A percentile compares a stretch with the other conserved stretches of the same genome.
Evolutionary conservation across 2,329 filamentous ascomycete species (phyloP).

Genomic region (Pseudocercospora ulei): DNA sequence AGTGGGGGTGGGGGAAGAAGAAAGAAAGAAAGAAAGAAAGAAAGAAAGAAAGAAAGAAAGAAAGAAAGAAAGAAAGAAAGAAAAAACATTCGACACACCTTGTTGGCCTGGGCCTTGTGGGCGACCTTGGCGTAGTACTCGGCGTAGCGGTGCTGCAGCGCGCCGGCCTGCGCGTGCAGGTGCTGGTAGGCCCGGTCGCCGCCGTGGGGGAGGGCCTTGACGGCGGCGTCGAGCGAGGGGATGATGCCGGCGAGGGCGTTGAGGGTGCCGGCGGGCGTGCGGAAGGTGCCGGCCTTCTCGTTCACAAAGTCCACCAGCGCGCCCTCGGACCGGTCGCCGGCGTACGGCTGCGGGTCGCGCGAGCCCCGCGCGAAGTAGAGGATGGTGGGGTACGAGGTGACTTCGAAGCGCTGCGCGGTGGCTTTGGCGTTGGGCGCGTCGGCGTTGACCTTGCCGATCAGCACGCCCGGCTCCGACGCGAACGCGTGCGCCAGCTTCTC

Average conservation of each 20-base stretch:
- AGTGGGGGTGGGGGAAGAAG: too few species aligned
- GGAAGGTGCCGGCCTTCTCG: slow-evolving; percentile 77
- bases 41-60: too few species aligned
- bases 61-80: too few species aligned
- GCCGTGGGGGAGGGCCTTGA: slow-evolving; percentile 56
- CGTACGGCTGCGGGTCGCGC: slow-evolving; percentile 61
- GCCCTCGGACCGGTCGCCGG: slow-evolving; percentile 63
- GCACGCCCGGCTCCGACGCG: slow-evolving; percentile 61
- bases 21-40: too few species aligned
- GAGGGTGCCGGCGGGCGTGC: slow-evolving; percentile 68
- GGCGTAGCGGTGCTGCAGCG: slow-evolving; percentile 68
- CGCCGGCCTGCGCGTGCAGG: slow-evolving; percentile 59
- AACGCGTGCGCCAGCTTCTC: slow-evolving; percentile 79
- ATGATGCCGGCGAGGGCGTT: slow-evolving; percentile 73
- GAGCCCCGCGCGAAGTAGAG: slow-evolving; percentile 91
- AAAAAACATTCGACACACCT: too few species aligned
- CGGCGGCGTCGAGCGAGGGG: slow-evolving; percentile 63
- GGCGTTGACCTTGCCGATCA: slow-evolving; percentile 92
- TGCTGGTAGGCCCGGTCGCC: slow-evolving; percentile 60
- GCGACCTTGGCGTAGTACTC: slow-evolving; percentile 86
- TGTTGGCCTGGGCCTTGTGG: slow-evolving; percentile 69
- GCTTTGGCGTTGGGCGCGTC: slow-evolving; percentile 78
- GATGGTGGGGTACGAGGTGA: slow-evolving; percentile 88
- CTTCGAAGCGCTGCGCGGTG: slow-evolving; percentile 62
- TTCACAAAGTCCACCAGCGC: slow-evolving; percentile 77